A percentile compares a stretch with the other conserved stretches of the same genome.
phyloP scores from a whole-genome alignment of 2,329 filamentous ascomycete species.

The Lachnellula arida region DNA sequence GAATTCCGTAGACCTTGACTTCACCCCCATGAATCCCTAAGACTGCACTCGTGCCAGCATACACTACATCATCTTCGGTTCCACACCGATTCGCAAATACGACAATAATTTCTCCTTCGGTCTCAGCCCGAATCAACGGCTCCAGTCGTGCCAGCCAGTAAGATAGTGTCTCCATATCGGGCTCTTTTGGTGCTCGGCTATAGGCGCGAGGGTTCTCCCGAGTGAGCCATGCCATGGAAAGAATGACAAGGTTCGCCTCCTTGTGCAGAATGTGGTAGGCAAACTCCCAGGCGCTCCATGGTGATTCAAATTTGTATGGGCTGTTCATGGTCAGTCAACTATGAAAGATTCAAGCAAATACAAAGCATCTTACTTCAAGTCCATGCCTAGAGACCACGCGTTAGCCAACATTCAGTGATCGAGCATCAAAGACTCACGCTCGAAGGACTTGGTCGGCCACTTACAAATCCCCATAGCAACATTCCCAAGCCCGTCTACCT shows the following conservation, averaged over 20 bases:
- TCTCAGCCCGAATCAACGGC: constrained; percentile 52
- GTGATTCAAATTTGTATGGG: constrained; percentile 47
- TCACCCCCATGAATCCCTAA: constrained; percentile 61
- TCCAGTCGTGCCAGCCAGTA: constrained; percentile 73
- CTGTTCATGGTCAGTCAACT: constrained; percentile 28
- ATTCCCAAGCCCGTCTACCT: constrained; percentile 45
- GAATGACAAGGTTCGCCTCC: constrained; percentile 57
- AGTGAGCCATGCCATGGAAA: constrained; percentile 78
- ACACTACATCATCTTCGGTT: constrained; percentile 59
- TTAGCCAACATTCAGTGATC: neutral
- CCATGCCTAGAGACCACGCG: constrained; percentile 43
- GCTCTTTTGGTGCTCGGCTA: constrained; percentile 48
- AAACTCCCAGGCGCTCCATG: constrained; percentile 47
- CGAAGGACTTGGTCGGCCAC: constrained; percentile 22
- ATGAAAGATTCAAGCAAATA: constrained; percentile 15
- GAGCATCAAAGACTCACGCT: constrained; percentile 7
- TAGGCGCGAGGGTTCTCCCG: constrained; percentile 44
- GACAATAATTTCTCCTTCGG: constrained; percentile 57
- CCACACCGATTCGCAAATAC: constrained; percentile 69
- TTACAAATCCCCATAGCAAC: constrained; percentile 57
- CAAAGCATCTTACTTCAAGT: constrained; percentile 47
- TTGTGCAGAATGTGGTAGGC: constrained; percentile 48
- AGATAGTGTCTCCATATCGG: constrained; percentile 67
- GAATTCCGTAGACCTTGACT: constrained; percentile 63
- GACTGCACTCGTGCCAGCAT: constrained; percentile 70